These are phyloP conservation scores for Vigna nakashimae DNA, from an alignment of 306 rosid genomes.

Conservation along the genomic window DNA sequence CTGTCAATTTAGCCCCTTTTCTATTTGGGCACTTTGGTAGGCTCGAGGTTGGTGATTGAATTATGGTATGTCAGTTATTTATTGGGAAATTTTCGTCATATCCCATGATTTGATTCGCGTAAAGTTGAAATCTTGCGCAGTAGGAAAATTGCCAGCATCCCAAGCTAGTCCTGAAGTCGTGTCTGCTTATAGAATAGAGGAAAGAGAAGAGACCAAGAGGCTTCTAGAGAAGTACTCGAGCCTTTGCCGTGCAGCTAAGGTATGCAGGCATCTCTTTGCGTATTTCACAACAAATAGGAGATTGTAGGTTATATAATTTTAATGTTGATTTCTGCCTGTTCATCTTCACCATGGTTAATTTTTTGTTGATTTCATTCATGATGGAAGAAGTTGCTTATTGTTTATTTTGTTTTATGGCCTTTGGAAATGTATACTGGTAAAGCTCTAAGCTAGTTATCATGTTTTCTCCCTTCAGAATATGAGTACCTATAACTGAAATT, in stretches of 20 bases:
- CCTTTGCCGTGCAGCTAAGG: constrained; percentile 67
- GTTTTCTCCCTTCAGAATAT: neutral
- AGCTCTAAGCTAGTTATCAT: neutral
- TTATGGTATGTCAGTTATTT: constrained; percentile 1
- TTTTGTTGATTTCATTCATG: constrained; percentile 23
- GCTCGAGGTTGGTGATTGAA: neutral
- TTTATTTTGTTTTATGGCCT: neutral
- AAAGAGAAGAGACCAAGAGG: constrained; percentile 58
- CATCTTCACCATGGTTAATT: neutral
- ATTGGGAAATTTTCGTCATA: neutral
- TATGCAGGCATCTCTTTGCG: constrained; percentile 21
- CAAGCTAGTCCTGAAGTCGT: constrained; percentile 67
- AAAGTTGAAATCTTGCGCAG: constrained; percentile 55
- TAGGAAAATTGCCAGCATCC: constrained; percentile 81
- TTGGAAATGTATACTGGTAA: neutral
- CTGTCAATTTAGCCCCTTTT: neutral
- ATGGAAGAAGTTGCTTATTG: neutral
- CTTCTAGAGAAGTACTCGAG: constrained; percentile 60
- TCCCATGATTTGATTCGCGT: constrained; percentile 25
- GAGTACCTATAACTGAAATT: neutral
- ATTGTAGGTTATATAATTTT: neutral
- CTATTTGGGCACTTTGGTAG: constrained; percentile 9
- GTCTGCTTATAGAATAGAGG: constrained; percentile 65
- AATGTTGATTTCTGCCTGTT: constrained; percentile 27
- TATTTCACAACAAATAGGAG: neutral